Evolutionary conservation across 495 filamentous ascomycete species (phyloP), one percentile per base, ranked within the genome.

Genomic region (Copromyces sp.): DNA sequence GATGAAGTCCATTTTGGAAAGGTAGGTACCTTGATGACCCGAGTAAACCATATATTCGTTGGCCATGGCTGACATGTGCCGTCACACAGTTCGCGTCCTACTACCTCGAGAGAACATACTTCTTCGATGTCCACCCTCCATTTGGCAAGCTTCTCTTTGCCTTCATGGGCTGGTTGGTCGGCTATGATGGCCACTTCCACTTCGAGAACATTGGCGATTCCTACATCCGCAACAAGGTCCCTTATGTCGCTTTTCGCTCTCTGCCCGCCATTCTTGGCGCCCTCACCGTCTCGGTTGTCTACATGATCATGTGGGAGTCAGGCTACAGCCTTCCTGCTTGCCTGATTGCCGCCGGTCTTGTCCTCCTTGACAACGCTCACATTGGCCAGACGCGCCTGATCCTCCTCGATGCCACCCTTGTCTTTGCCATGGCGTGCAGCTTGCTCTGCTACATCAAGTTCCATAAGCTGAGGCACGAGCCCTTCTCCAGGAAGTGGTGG

Each of bases 1-100:
- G 95, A 99, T 76, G 95, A 99, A 82, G 95, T 99, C 68, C 95
- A 99, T 83, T 99, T 99, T 82, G 95, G 95, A 84, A 99, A 99
- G 91, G 95, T 71, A 32, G 91, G 95, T 71, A 32, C 35, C 70
- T 41, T 71, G 39, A 71, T 38, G 39, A 9, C 20, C 14, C 42
- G 4, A 29, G 69, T 47, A 3, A 1, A 45, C 53, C 53, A 38
- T 61, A 24, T 45, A 35, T 71, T 12, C 39, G 35, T 59, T 74
- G 45, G n/a, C 39, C 39, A 9, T 35, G 3, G 35, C 75, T 77
- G 45, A 78, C 73, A 14, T 37, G 32, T 16, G 11, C 9, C 45
- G 12, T 69, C 11, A 41, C 37, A 16, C 70, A 97, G 94, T 97
- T 97, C 78, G 94, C 94, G 72, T 97, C 93, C 16, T 96, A 98